Conservation (phyloP, 495 filamentous ascomycete genomes). For the Lophiostoma macrostomum region DNA sequence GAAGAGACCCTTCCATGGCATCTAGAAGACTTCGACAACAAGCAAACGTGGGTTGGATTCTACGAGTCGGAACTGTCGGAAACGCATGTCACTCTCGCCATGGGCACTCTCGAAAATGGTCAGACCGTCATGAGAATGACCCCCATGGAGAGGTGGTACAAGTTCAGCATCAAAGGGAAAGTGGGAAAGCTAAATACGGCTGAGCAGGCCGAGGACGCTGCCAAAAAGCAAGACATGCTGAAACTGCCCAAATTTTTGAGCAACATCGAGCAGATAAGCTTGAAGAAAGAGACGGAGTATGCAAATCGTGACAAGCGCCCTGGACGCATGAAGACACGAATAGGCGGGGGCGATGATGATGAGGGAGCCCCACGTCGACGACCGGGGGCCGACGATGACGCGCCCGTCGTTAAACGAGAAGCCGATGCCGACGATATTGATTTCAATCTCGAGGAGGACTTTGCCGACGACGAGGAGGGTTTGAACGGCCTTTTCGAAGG, state of each 20-base stretch:
- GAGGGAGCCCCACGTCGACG: conserved; percentile 53
- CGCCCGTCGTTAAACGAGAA: conserved; percentile 49
- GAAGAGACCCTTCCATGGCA: conserved; percentile 97
- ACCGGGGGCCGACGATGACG: conserved; percentile 67
- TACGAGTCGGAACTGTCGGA: conserved; percentile 84
- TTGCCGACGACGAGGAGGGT: conserved; percentile 83
- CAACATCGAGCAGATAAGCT: conserved; percentile 10
- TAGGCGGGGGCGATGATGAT: conserved; percentile 28
- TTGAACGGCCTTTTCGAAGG: conserved; percentile 69
- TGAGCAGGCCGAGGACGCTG: conserved; percentile 79
- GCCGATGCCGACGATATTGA: conserved; percentile 53
- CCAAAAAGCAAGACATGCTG: conserved; percentile 67
- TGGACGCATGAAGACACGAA: conserved; percentile 17
- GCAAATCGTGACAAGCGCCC: not conserved
- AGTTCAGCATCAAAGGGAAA: conserved; percentile 76
- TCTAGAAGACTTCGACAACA: conserved; percentile 91
- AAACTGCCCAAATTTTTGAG: conserved; percentile 74
- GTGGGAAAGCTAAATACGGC: conserved; percentile 77
- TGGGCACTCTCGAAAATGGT: conserved; percentile 51
- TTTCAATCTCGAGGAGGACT: conserved; percentile 46
- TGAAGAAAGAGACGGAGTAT: conserved; percentile 20
- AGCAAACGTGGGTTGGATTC: conserved; percentile 86
- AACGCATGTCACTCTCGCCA: conserved; percentile 68
- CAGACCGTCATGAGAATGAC: conserved; percentile 58
- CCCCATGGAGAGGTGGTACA: conserved; percentile 93